Conservation (phyloP, 768 basidiomycete genomes). For the Daedaleopsis nitida region DNA sequence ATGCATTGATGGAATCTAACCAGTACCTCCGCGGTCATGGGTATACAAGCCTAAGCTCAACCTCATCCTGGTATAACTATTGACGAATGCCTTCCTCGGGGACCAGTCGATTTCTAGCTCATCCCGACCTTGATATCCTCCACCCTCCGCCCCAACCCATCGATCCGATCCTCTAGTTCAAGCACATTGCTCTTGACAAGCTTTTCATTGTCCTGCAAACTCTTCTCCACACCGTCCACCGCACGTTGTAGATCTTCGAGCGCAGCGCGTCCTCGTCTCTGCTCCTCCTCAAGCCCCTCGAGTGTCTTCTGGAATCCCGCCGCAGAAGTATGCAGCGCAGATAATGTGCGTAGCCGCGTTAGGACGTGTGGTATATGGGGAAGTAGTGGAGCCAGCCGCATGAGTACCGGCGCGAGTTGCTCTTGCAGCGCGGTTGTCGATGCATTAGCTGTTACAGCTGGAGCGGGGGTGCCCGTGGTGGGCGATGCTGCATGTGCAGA, state of each 20-base stretch:
- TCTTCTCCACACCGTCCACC: constrained; percentile 70
- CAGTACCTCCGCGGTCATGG: too few relatives aligned
- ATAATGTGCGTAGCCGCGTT: constrained; percentile 82
- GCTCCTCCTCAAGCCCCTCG: constrained; percentile 68
- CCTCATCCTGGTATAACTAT: too few relatives aligned
- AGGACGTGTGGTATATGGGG: constrained; percentile 91
- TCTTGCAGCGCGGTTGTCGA: constrained; percentile 46
- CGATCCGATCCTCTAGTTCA: constrained; percentile 64
- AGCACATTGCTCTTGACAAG: constrained; percentile 75
- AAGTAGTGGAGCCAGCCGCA: constrained; percentile 69
- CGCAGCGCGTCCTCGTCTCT: constrained; percentile 60
- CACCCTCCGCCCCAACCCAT: constrained; percentile 46
- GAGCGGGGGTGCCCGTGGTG: constrained; percentile 8
- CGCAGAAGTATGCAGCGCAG: constrained; percentile 79
- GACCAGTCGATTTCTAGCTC: neutral
- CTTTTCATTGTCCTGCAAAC: constrained; percentile 70
- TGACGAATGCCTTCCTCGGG: too few relatives aligned
- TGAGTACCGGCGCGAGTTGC: constrained; percentile 66
- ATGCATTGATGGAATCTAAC: too few relatives aligned
- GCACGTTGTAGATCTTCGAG: constrained; percentile 71
- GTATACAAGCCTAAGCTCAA: too few relatives aligned
- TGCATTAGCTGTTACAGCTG: constrained; percentile 15
- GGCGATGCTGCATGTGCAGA: constrained; percentile 9
- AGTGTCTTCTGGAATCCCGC: constrained; percentile 74
- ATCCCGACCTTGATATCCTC: constrained; percentile 32